Percentiles rank a stretch among this genome's conserved stretches.
These are phyloP conservation scores for Rosa rugosa DNA, from an alignment of 306 rosid genomes.

Conservation along the genomic window DNA sequence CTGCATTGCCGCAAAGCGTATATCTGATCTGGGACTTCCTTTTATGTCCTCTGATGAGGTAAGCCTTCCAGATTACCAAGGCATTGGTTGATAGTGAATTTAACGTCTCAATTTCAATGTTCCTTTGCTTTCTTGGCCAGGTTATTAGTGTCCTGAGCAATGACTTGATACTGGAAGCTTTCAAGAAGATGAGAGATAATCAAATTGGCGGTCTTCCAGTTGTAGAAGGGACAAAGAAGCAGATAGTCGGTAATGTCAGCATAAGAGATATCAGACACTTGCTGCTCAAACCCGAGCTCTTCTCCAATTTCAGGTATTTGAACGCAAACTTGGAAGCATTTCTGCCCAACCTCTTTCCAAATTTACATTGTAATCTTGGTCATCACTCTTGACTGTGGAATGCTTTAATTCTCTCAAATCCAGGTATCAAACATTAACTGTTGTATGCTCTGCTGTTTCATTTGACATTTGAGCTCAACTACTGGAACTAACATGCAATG, in stretches of 20 bases:
- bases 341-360: neutral
- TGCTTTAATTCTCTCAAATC: constrained; percentile 2
- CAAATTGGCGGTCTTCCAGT: constrained; percentile 85
- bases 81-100: constrained; percentile 8
- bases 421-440: neutral
- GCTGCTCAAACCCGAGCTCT: constrained; percentile 69
- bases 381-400: neutral
- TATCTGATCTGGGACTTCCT: constrained; percentile 83
- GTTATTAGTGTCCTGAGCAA: constrained; percentile 59
- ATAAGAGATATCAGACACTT: constrained; percentile 69
- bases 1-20: constrained; percentile 55
- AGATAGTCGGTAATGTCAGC: constrained; percentile 75
- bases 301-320: constrained; percentile 76
- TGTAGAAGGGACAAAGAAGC: constrained; percentile 62
- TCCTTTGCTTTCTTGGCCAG: constrained; percentile 35
- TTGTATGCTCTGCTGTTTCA: neutral
- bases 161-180: constrained; percentile 82
- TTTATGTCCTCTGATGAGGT: constrained; percentile 70
- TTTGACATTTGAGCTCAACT: neutral
- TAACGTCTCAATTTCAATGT: constrained; percentile 15
- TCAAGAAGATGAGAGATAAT: constrained; percentile 79
- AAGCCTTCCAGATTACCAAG: constrained; percentile 7
- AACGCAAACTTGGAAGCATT: constrained; percentile 14
- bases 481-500: neutral
- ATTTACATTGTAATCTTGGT: neutral